These are phyloP conservation scores for Vigna nakashimae DNA, from an alignment of 306 rosid species.

Conservation along the genomic window DNA sequence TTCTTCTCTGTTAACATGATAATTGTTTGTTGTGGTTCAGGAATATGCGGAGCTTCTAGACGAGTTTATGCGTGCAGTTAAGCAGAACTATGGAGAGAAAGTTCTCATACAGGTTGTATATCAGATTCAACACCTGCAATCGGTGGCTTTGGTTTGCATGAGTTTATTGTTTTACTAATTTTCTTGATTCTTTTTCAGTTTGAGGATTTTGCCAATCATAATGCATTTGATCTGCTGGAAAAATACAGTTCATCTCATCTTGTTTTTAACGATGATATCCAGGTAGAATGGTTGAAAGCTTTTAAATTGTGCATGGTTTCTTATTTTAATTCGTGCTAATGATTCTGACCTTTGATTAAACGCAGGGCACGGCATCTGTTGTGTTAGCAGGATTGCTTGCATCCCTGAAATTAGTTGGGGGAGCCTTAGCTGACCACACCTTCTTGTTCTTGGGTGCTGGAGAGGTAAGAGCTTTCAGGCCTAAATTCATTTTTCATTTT, in stretches of 20 bases:
- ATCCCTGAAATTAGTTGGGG: conserved; percentile 85
- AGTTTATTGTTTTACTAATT: conserved; percentile 28
- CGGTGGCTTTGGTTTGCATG: conserved; percentile 29
- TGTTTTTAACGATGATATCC: conserved; percentile 95
- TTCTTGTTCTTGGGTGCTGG: conserved; percentile 98
- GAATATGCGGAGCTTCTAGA: conserved; percentile 94
- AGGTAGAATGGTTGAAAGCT: conserved; percentile 53
- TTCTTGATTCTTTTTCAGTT: conserved; percentile 60
- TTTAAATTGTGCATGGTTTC: conserved; percentile 28
- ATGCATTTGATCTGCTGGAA: conserved; percentile 86
- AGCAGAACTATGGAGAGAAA: conserved; percentile 97
- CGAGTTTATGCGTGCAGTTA: conserved; percentile 91
- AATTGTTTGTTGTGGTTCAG: conserved; percentile 53
- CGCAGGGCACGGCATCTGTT: conserved; percentile 97
- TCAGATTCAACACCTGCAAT: conserved; percentile 38
- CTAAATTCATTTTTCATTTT: not conserved
- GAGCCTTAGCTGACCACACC: conserved; percentile 86
- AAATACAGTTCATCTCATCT: conserved; percentile 86
- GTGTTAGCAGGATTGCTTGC: conserved; percentile 92
- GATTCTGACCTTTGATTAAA: conserved; percentile 42
- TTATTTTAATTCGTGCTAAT: conserved; percentile 33
- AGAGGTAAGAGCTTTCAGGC: conserved; percentile 65
- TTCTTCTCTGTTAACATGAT: conserved; percentile 31
- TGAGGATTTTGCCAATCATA: conserved; percentile 96
- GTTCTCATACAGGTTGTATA: conserved; percentile 79